phyloP scores from a whole-genome alignment of 2,329 filamentous ascomycete species.

The Sclerotinia spermophila region DNA sequence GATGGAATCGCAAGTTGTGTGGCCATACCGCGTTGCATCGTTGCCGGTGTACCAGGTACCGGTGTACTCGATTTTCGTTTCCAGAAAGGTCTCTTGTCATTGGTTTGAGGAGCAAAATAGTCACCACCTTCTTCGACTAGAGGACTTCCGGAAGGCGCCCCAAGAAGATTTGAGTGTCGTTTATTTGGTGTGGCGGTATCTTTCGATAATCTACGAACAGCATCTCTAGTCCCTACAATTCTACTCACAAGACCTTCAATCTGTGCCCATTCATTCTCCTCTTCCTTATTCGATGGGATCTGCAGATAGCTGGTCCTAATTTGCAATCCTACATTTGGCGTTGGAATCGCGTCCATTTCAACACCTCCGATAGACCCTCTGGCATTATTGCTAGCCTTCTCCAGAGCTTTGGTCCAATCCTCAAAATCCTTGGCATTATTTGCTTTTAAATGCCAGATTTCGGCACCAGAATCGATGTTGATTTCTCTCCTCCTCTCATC shows the following conservation, averaged over 20 bases:
- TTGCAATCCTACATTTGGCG: constrained; percentile 33
- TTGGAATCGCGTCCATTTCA: constrained; percentile 38
- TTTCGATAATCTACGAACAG: constrained; percentile 78
- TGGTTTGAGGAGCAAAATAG: constrained; percentile 48
- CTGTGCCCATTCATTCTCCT: constrained; percentile 81
- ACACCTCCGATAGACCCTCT: constrained; percentile 42
- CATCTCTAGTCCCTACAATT: constrained; percentile 83
- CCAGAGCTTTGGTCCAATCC: constrained; percentile 81
- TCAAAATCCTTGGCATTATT: constrained; percentile 79
- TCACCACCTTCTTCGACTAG: constrained; percentile 48
- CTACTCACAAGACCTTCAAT: constrained; percentile 83
- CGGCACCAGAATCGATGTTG: constrained; percentile 92
- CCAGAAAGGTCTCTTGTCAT: constrained; percentile 81
- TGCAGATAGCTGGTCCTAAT: constrained; percentile 36
- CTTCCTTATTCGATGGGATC: constrained; percentile 43
- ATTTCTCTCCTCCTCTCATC: constrained; percentile 88
- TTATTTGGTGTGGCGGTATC: constrained; percentile 61
- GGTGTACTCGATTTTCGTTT: constrained; percentile 69
- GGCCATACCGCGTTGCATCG: constrained; percentile 28
- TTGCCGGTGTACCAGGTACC: constrained; percentile 26
- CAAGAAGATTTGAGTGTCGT: constrained; percentile 31
- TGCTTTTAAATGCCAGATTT: constrained; percentile 92
- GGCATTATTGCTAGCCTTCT: constrained; percentile 70
- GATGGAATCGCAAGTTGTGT: constrained; percentile 34
- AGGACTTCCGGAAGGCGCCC: constrained; percentile 36